phyloP scores from a whole-genome alignment of 106 monocot species.

The Posidonia australis region DNA sequence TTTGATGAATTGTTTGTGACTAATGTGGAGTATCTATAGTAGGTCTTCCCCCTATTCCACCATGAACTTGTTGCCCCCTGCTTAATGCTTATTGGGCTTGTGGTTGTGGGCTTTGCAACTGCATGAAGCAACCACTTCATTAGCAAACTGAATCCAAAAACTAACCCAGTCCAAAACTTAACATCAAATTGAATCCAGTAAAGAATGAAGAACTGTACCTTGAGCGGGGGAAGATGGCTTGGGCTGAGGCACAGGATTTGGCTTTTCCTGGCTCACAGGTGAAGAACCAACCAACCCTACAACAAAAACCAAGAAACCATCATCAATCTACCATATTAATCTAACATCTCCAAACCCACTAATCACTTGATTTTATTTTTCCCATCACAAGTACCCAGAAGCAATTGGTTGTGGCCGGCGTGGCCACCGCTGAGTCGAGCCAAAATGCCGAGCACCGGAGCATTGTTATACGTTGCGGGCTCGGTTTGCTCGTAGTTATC shows the following conservation, averaged over 20 bases:
- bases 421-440: slow-evolving; percentile 62
- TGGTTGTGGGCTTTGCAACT: neutral
- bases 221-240: no score
- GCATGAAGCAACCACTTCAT: neutral
- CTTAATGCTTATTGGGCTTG: neutral
- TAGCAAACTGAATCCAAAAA: no score
- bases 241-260: no score
- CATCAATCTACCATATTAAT: no score
- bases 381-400: slow-evolving; percentile 27
- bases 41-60: slow-evolving; percentile 13
- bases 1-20: slow-evolving; percentile 19
- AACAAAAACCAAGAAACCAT: no score
- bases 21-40: slow-evolving; percentile 19
- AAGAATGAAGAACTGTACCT: no score
- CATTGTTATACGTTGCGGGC: slow-evolving; percentile 86
- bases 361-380: no score
- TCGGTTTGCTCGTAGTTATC: slow-evolving; percentile 91
- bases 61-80: slow-evolving; percentile 19
- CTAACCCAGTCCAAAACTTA: no score
- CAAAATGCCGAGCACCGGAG: slow-evolving; percentile 67
- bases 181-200: no score
- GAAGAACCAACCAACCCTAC: no score
- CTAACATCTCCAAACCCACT: no score
- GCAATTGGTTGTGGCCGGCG: slow-evolving; percentile 32
- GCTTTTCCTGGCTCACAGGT: no score